These are phyloP conservation scores for Verticillium albo-atrum DNA, from an alignment of 2,329 filamentous ascomycete species.

Conservation along the genomic window DNA sequence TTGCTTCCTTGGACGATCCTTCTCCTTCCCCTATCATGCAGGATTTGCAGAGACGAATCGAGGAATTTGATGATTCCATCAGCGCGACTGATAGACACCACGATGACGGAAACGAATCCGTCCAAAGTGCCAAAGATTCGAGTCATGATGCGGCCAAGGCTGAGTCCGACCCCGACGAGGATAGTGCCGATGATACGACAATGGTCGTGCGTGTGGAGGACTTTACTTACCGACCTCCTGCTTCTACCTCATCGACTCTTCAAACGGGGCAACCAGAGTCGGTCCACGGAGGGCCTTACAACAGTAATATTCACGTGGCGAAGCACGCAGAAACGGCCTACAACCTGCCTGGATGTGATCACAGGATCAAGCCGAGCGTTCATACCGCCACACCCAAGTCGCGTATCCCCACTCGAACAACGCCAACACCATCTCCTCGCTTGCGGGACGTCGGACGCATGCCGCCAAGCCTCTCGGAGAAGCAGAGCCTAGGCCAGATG, in stretches of 20 bases:
- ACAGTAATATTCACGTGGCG: not conserved
- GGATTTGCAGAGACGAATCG: not conserved
- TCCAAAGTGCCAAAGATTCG: not conserved
- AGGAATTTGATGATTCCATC: not conserved
- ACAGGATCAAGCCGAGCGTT: not conserved
- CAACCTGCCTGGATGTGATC: not conserved
- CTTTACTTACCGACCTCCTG: not conserved
- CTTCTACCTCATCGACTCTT: not conserved
- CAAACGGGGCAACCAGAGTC: not conserved
- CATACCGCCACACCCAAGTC: not conserved
- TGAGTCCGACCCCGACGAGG: not conserved
- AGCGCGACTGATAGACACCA: not conserved
- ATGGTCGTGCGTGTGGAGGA: not conserved
- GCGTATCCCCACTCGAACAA: not conserved
- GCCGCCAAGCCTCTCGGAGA: not conserved
- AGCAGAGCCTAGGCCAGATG: not conserved
- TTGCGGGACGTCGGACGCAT: not conserved
- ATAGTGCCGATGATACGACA: not conserved
- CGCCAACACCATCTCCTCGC: not conserved
- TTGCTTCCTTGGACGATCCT: not conserved
- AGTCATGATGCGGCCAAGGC: not conserved
- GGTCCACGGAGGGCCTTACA: not conserved
- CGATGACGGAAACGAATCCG: not conserved
- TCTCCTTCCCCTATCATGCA: not conserved
- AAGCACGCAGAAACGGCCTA: not conserved